Conservation (phyloP, 2,329 filamentous ascomycete species). For the Ceratocystis papillata region DNA sequence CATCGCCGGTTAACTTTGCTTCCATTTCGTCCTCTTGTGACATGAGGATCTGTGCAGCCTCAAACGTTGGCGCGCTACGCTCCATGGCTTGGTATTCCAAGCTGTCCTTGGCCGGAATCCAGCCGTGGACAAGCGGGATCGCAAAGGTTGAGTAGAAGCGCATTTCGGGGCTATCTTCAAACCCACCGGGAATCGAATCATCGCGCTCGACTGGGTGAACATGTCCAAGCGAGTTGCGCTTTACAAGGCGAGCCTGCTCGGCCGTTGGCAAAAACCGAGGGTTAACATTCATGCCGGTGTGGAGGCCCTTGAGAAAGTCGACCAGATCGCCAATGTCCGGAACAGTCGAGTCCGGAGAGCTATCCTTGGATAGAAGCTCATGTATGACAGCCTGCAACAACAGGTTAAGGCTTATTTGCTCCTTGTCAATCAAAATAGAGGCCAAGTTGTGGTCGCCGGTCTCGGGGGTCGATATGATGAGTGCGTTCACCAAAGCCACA, state of each 20-base stretch:
- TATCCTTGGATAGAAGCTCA: slow-evolving; percentile 71
- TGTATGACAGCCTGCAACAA: slow-evolving; percentile 85
- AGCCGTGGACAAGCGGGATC: slow-evolving; percentile 83
- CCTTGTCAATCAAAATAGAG: slow-evolving; percentile 57
- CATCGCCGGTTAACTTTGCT: slow-evolving; percentile 52
- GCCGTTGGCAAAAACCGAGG: slow-evolving; percentile 63
- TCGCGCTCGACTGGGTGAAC: slow-evolving; percentile 42
- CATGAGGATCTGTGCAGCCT: slow-evolving; percentile 80
- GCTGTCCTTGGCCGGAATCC: slow-evolving; percentile 63
- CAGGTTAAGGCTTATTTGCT: slow-evolving; percentile 77
- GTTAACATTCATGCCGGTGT: slow-evolving; percentile 98
- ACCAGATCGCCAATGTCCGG: slow-evolving; percentile 86
- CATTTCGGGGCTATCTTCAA: slow-evolving; percentile 82
- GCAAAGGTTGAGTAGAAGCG: slow-evolving; percentile 81
- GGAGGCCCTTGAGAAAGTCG: slow-evolving; percentile 72
- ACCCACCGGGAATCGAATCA: slow-evolving; percentile 53
- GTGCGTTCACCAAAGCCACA: slow-evolving; percentile 82
- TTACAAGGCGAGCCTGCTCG: slow-evolving; percentile 38
- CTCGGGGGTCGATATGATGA: slow-evolving; percentile 69
- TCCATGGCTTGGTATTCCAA: slow-evolving; percentile 58
- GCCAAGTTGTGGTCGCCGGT: slow-evolving; percentile 10
- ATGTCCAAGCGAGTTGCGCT: slow-evolving; percentile 44
- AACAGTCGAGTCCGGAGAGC: slow-evolving; percentile 52
- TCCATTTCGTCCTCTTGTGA: slow-evolving; percentile 86
- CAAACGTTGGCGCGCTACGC: slow-evolving; percentile 71